phyloP scores from a whole-genome alignment of 2,329 filamentous ascomycete genomes.

The Cordyceps tenuipes region DNA sequence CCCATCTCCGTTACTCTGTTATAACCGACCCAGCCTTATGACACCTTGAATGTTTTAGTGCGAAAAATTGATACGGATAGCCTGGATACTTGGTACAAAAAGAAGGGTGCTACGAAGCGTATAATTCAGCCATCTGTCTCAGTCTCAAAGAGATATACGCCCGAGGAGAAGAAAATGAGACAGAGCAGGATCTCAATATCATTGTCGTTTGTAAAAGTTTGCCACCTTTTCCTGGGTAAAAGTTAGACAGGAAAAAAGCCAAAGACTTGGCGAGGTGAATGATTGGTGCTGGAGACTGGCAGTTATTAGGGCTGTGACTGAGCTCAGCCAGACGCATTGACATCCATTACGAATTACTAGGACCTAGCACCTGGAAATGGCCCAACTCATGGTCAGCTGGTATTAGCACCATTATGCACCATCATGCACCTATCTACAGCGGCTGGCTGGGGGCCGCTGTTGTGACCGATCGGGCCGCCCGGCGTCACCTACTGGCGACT shows the following conservation, averaged over 20 bases:
- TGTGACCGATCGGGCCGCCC: slow-evolving; percentile 5
- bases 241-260: neutral
- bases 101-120: neutral
- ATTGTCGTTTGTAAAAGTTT: no score
- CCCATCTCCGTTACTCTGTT: neutral
- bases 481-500: neutral
- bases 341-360: neutral
- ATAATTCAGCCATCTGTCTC: neutral
- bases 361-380: neutral
- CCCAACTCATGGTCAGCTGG: neutral
- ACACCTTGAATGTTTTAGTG: no score
- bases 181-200: neutral
- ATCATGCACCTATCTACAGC: neutral
- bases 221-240: no score
- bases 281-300: neutral
- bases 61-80: no score
- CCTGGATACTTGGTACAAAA: neutral
- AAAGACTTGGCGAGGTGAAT: neutral
- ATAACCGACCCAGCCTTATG: neutral
- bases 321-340: neutral
- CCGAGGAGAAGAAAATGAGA: neutral
- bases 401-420: neutral
- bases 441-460: neutral
- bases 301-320: neutral
- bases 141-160: neutral